These are phyloP conservation scores for Pseudomicrostroma phylloplanum DNA, from an alignment of 1,284 basidiomycete species.

Conservation along the genomic window DNA sequence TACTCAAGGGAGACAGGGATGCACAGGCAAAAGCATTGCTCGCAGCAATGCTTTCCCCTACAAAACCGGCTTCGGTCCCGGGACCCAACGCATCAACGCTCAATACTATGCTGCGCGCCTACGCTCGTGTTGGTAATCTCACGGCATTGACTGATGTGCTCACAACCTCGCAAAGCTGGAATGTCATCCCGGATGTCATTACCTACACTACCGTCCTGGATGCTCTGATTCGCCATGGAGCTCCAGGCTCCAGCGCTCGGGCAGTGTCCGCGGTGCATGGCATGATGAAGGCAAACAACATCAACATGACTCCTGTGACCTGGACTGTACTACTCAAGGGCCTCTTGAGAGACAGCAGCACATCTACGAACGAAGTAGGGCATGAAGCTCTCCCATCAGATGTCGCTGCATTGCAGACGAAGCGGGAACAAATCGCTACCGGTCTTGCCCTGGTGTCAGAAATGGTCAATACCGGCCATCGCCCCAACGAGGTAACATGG, in stretches of 20 bases:
- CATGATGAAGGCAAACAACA: neutral
- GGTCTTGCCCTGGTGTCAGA: neutral
- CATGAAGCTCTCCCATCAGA: neutral
- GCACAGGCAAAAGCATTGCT: neutral
- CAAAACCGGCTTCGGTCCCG: neutral
- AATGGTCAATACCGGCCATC: neutral
- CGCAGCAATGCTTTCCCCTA: neutral
- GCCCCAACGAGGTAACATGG: neutral
- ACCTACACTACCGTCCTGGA: conserved; percentile 1
- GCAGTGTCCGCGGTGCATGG: neutral
- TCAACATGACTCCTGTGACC: neutral
- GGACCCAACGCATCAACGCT: neutral
- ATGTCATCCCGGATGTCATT: neutral
- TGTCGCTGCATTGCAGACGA: neutral
- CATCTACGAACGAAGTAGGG: neutral
- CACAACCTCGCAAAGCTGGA: neutral
- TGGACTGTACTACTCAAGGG: neutral
- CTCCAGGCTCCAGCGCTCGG: neutral
- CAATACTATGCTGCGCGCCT: neutral
- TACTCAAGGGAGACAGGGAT: neutral
- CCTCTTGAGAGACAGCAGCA: neutral
- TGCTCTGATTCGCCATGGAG: neutral
- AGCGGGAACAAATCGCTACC: neutral
- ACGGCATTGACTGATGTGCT: neutral
- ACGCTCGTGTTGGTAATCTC: neutral